Conservation (phyloP, 129 eudicot species). For the Saussurea involucrata region DNA sequence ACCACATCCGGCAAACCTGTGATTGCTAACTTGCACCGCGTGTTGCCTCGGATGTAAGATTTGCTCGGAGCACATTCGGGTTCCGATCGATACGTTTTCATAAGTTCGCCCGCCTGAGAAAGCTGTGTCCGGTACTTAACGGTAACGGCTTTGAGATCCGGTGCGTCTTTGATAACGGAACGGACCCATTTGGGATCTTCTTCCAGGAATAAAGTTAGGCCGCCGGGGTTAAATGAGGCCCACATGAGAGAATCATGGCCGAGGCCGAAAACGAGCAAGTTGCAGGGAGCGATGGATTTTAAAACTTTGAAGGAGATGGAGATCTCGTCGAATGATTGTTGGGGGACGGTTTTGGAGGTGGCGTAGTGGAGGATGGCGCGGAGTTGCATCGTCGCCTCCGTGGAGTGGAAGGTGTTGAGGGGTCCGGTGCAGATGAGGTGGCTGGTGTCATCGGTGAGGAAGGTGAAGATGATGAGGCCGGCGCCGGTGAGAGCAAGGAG, state of each 20-base stretch:
- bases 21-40: conserved; percentile 56
- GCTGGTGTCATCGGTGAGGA: conserved; percentile 20
- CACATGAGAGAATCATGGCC: conserved; percentile 92
- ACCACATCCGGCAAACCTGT: conserved; percentile 58
- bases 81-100: conserved; percentile 33
- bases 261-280: conserved; percentile 81
- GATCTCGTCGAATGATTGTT: conserved; percentile 56
- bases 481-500: conserved; percentile 22
- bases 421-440: conserved; percentile 30
- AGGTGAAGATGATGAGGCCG: conserved; percentile 20
- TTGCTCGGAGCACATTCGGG: conserved; percentile 51
- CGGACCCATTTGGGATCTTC: conserved; percentile 82
- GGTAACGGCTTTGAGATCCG: conserved; percentile 45
- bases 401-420: conserved; percentile 1
- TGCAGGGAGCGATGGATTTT: conserved; percentile 40
- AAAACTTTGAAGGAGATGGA: conserved; percentile 53
- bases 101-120: conserved; percentile 48
- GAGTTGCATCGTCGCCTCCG: conserved; percentile 29
- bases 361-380: conserved; percentile 73
- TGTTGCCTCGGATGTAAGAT: conserved; percentile 49
- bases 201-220: conserved; percentile 69
- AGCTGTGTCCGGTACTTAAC: conserved; percentile 67
- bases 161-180: conserved; percentile 49
- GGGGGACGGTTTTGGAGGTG: conserved; percentile 54
- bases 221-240: conserved; percentile 70